Evolutionary conservation across 2,329 filamentous ascomycete genomes (phyloP).

Genomic region (Thermothelomyces thermophilus): DNA sequence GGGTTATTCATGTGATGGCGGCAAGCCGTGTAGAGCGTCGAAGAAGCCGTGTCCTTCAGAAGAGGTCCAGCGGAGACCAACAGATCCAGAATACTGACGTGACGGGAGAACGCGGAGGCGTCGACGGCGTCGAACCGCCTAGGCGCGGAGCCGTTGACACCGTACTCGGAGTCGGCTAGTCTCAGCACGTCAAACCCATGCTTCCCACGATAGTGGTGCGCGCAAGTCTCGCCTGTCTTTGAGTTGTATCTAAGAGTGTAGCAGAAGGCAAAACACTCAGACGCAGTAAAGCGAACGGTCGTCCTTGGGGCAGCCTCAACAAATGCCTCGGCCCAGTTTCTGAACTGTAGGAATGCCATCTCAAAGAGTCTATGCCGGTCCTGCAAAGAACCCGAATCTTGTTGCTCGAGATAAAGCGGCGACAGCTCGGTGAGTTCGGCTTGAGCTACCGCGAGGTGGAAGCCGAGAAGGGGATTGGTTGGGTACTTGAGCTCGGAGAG

Average conservation of each 20-base stretch:
- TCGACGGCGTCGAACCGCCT: conserved; percentile 50
- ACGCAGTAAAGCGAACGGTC: conserved; percentile 39
- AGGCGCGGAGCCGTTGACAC: conserved; percentile 30
- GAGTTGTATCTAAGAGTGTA: conserved; percentile 42
- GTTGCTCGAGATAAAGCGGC: conserved; percentile 30
- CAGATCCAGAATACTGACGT: conserved; percentile 39
- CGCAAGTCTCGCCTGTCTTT: conserved; percentile 27
- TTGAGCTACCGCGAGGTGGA: conserved; percentile 48
- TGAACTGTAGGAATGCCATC: conserved; percentile 40
- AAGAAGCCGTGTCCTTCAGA: conserved; percentile 36
- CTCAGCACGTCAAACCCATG: conserved; percentile 34
- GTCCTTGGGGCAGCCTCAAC: conserved; percentile 26
- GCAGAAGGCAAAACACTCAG: conserved; percentile 46
- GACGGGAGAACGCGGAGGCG: conserved; percentile 42
- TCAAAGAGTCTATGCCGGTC: conserved; percentile 20
- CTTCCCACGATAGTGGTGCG: conserved; percentile 38
- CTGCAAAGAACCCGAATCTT: not conserved
- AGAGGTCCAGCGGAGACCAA: conserved; percentile 42
- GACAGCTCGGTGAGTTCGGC: conserved; percentile 34
- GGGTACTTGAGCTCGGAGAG: conserved; percentile 33
- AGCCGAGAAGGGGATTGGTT: conserved; percentile 47
- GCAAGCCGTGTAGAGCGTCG: conserved; percentile 43
- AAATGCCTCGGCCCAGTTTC: conserved; percentile 40
- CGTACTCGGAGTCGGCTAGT: conserved; percentile 40
- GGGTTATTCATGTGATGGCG: not conserved